phyloP scores from a whole-genome alignment of 2,329 filamentous ascomycete genomes.

The Paecilomyces fulvus region DNA sequence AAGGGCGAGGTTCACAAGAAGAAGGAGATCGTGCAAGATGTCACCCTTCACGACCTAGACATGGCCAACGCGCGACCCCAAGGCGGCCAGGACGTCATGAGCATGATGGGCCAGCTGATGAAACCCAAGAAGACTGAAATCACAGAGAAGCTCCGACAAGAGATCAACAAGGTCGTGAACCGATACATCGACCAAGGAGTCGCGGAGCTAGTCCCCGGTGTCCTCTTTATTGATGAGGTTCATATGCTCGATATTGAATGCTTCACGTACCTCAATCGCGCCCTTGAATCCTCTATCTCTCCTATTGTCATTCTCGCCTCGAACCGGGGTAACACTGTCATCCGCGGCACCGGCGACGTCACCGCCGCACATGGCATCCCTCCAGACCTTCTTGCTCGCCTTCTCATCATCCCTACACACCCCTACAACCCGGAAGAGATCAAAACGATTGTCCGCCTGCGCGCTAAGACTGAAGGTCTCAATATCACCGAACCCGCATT shows the following conservation, averaged over 20 bases:
- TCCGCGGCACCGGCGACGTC: constrained; percentile 73
- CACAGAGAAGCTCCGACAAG: constrained; percentile 86
- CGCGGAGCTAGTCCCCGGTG: constrained; percentile 93
- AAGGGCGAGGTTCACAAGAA: constrained; percentile 99
- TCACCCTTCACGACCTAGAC: constrained; percentile 92
- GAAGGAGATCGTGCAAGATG: constrained; percentile 99
- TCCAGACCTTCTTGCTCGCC: constrained; percentile 81
- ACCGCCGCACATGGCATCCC: constrained; percentile 88
- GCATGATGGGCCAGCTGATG: constrained; percentile 99
- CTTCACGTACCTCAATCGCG: constrained; percentile 97
- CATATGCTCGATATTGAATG: constrained; percentile 99
- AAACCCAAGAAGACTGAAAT: constrained; percentile 99
- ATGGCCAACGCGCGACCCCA: constrained; percentile 92
- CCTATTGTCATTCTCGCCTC: constrained; percentile 97
- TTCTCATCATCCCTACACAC: constrained; percentile 93
- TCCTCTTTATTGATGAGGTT: constrained; percentile 98
- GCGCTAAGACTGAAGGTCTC: constrained; percentile 73
- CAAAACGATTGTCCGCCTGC: constrained; percentile 79
- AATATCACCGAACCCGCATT: constrained; percentile 73
- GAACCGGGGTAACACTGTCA: constrained; percentile 87
- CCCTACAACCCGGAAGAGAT: constrained; percentile 85
- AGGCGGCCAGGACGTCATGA: constrained; percentile 98
- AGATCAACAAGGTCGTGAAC: constrained; percentile 99
- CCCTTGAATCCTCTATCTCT: constrained; percentile 88
- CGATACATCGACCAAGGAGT: constrained; percentile 98